Evolutionary conservation across 345 rosid species (phyloP).

Genomic region (Eucalyptus melliodora): DNA sequence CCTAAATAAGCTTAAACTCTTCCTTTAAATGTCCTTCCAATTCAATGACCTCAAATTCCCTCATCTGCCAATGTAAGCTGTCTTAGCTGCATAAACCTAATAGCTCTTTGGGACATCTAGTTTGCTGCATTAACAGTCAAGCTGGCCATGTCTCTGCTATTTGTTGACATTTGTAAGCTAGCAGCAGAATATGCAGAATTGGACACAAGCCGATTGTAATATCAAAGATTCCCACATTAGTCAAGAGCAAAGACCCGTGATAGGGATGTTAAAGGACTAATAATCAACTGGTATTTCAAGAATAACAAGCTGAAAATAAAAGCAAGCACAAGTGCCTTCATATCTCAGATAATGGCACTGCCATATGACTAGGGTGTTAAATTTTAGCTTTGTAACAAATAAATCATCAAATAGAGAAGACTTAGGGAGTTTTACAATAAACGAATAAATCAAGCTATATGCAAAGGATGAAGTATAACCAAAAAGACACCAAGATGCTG

Average conservation of each 20-base stretch:
- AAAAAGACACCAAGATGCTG: background rate
- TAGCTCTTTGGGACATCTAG: constrained; percentile 33
- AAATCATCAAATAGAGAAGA: background rate
- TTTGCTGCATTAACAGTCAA: constrained; percentile 41
- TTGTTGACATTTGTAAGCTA: constrained; percentile 38
- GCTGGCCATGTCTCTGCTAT: constrained; percentile 68
- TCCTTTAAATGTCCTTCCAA: constrained; percentile 53
- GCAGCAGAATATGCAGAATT: constrained; percentile 38
- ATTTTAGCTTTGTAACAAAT: background rate
- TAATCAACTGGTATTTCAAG: background rate
- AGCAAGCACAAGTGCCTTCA: background rate
- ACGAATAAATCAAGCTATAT: background rate
- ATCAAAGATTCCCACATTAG: constrained; percentile 38
- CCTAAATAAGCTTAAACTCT: constrained; percentile 21
- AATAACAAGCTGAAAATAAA: background rate
- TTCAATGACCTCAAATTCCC: constrained; percentile 48
- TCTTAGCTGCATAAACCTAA: constrained; percentile 1
- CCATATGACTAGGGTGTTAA: background rate
- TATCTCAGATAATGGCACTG: background rate
- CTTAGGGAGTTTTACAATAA: background rate
- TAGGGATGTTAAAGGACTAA: background rate
- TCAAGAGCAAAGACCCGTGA: background rate
- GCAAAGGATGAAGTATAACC: background rate
- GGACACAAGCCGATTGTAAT: constrained; percentile 37
- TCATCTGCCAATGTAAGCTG: constrained; percentile 15